Evolutionary conservation across 2,329 filamentous ascomycete genomes (phyloP).

Genomic region (Phialophora tarda): DNA sequence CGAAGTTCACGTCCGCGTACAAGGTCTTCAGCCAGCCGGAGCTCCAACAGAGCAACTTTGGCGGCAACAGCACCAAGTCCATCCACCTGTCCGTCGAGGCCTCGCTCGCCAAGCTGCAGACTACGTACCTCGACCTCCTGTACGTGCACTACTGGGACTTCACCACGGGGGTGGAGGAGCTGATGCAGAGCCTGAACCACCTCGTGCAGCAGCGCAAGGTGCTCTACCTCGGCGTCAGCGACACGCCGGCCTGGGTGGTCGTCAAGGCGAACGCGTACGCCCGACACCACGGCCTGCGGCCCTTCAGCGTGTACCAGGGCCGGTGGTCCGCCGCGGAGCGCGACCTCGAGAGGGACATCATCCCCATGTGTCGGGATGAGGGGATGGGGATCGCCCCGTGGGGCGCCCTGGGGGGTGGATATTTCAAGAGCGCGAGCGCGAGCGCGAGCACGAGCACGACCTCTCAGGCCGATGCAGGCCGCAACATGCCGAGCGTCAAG

Average conservation of each 20-base stretch:
- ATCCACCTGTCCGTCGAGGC: constrained; percentile 43
- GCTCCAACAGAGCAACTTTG: constrained; percentile 49
- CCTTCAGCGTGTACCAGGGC: constrained; percentile 73
- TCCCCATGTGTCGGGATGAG: constrained; percentile 68
- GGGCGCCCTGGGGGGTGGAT: constrained; percentile 59
- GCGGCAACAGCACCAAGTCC: constrained; percentile 48
- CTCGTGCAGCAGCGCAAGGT: constrained; percentile 68
- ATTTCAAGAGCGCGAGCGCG: constrained; percentile 45
- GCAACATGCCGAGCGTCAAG: constrained; percentile 35
- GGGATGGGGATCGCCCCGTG: constrained; percentile 67
- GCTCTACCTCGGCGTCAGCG: constrained; percentile 69
- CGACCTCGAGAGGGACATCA: constrained; percentile 72
- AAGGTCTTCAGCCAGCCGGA: constrained; percentile 32
- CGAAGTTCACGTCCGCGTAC: constrained; percentile 57
- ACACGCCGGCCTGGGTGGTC: constrained; percentile 70
- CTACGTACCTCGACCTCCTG: constrained; percentile 47
- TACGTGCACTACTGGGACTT: constrained; percentile 64
- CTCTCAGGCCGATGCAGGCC: constrained; percentile 10
- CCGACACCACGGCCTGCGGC: constrained; percentile 69
- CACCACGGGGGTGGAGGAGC: constrained; percentile 66
- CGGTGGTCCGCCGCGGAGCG: constrained; percentile 65
- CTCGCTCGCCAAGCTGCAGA: constrained; percentile 45
- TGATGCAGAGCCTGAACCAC: constrained; percentile 71
- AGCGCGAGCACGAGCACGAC: background rate
- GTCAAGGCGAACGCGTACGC: constrained; percentile 63